Conservation (phyloP, 805 yeast genomes). For the Lipomyces starkeyi region DNA sequence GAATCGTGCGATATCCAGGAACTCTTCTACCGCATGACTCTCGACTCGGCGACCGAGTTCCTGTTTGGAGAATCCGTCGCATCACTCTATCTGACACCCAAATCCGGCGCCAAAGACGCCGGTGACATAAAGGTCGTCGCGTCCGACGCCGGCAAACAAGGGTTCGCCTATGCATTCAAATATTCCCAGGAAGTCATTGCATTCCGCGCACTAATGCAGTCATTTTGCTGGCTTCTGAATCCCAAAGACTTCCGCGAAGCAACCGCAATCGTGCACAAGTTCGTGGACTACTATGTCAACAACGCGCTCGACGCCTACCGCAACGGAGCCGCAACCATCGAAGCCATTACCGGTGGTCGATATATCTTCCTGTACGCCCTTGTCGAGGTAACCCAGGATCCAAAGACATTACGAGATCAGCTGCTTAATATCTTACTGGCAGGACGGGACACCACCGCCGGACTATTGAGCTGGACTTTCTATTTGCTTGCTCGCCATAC, state of each 20-base stretch:
- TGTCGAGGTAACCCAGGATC: slow-evolving; percentile 56
- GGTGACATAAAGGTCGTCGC: slow-evolving; percentile 12
- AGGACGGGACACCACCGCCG: slow-evolving; percentile 63
- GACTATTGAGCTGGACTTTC: slow-evolving; percentile 54
- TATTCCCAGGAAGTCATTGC: slow-evolving; percentile 35
- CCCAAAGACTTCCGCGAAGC: slow-evolving; percentile 46
- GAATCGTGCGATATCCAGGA: slow-evolving; percentile 42
- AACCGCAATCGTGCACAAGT: slow-evolving; percentile 44
- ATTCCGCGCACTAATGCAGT: slow-evolving; percentile 37
- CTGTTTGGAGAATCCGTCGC: slow-evolving; percentile 46
- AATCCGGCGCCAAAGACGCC: slow-evolving; percentile 7
- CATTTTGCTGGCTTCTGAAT: slow-evolving; percentile 37
- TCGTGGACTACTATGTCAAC: slow-evolving; percentile 52
- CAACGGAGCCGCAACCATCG: slow-evolving; percentile 6
- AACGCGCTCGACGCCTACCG: slow-evolving; percentile 45
- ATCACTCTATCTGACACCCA: slow-evolving; percentile 32
- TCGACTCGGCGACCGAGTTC: slow-evolving; percentile 48
- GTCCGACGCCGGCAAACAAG: slow-evolving; percentile 31
- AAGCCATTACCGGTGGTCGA: slow-evolving; percentile 47
- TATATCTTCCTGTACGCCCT: slow-evolving; percentile 58
- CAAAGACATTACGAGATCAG: slow-evolving; percentile 56
- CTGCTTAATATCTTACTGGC: slow-evolving; percentile 58
- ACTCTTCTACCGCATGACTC: slow-evolving; percentile 44
- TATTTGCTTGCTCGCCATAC: slow-evolving; percentile 54
- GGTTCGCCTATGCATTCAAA: slow-evolving; percentile 41